Evolutionary conservation across 345 rosid species (phyloP), one percentile per base, ranked within the genome.

Genomic region (Gossypium sturtianum): DNA sequence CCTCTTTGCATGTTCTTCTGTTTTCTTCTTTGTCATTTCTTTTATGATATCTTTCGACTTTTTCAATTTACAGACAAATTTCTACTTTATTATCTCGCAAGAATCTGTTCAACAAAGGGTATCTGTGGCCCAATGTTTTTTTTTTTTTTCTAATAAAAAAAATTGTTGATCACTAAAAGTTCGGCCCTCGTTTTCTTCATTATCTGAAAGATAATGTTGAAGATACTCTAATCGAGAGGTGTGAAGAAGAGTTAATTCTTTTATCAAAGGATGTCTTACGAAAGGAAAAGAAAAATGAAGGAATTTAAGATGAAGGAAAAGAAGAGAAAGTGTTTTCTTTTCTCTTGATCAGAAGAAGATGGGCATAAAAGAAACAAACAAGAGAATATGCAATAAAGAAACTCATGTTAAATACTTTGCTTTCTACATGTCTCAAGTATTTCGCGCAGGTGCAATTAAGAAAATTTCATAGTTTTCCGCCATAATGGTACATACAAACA

Each of bases 71-170:
- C 20, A 51, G 72, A 69, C 73, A 69, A 69, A 69, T 51, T 69
- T 69, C 10, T 17, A 10, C 25, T 69, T 69, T 69, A 69, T 71
- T 41, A 51, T 56, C 34, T 54, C 29, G 13, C 17, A 41, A 71
- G 38, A 71, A 71, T 71, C 74, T 71, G 74, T 71, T 71, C 64
- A 71, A 56, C 49, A 54, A 71, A 71, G 74, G 51, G 74, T 13
- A 56, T 71, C 10, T 54, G 74, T 54, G 74, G 74, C 43, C 64
- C 74, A 71, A 71, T 38, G 74, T 56, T 56, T 56, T 20, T 56
- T 7, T 56, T 7, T 23, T 20, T 53, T 17, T 54, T 11, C 3
- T 2, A 45, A 45, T 8, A 22, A 11, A 9, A 12, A 3, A 25
- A 53, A 7, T 17, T 4, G 5, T 10, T 64, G 25, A 64, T 64